A percentile compares a stretch with the other conserved stretches of the same genome.
Conservation (phyloP, 2,329 filamentous ascomycete species). For the Pestalotiopsis sp. region DNA sequence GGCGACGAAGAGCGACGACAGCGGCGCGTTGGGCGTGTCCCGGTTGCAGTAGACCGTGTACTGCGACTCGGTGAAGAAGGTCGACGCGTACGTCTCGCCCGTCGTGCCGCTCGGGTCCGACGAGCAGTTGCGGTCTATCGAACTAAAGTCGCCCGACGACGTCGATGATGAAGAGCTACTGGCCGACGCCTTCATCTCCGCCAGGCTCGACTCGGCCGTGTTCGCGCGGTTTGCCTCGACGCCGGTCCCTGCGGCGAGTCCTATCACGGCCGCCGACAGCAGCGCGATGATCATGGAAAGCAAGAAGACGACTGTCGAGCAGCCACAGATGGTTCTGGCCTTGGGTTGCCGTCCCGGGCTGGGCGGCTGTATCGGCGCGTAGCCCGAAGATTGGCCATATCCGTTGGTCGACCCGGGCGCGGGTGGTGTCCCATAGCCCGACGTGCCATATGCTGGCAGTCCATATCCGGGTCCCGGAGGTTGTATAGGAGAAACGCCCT, state of each 20-base stretch:
- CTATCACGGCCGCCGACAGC: constrained; percentile 41
- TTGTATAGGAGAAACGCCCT: constrained; percentile 16
- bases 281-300: constrained; percentile 41
- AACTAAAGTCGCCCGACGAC: constrained; percentile 24
- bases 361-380: constrained; percentile 13
- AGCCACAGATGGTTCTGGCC: constrained; percentile 32
- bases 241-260: constrained; percentile 44
- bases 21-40: constrained; percentile 36
- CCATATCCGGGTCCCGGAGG: background rate
- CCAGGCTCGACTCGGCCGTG: constrained; percentile 33
- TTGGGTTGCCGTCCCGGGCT: constrained; percentile 15
- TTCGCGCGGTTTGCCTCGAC: constrained; percentile 40
- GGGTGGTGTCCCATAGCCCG: constrained; percentile 15
- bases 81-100: constrained; percentile 38
- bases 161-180: constrained; percentile 22
- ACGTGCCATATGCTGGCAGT: background rate
- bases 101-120: constrained; percentile 33
- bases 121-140: constrained; percentile 42
- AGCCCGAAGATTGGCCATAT: constrained; percentile 20
- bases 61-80: constrained; percentile 33
- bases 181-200: constrained; percentile 24
- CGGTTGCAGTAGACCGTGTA: constrained; percentile 46
- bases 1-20: constrained; percentile 42
- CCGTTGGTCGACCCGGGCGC: constrained; percentile 15
- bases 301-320: constrained; percentile 38